phyloP scores from a whole-genome alignment of 129 eudicot genomes.

The Lactuca sativa region DNA sequence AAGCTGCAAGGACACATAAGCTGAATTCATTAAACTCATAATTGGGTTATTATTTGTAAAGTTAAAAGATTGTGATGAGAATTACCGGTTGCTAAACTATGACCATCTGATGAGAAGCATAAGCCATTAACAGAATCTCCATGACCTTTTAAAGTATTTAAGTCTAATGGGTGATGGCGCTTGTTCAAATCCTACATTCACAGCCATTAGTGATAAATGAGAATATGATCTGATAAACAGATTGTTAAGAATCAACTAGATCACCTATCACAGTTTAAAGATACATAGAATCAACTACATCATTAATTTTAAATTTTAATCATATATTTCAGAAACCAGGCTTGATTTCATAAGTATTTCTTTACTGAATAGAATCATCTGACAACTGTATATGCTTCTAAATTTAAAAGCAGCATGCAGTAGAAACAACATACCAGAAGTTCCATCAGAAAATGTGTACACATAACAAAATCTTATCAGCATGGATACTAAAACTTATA shows the following conservation, averaged over 20 bases:
- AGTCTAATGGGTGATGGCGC: conserved; percentile 89
- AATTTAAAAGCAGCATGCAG: not conserved
- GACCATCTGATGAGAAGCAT: conserved; percentile 77
- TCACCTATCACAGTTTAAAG: not conserved
- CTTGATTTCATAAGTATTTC: not conserved
- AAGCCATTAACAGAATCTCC: conserved; percentile 82
- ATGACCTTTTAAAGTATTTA: conserved; percentile 95
- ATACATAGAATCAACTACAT: conserved; percentile 5
- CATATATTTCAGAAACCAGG: not conserved
- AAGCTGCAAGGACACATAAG: conserved; percentile 59
- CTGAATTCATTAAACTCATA: not conserved
- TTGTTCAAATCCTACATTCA: conserved; percentile 71
- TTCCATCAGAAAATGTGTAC: not conserved
- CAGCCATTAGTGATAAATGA: conserved; percentile 10
- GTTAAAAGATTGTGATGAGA: conserved; percentile 11
- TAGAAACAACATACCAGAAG: not conserved
- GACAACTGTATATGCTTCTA: not conserved
- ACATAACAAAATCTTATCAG: not conserved
- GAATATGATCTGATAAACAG: conserved; percentile 13
- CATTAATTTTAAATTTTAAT: not conserved
- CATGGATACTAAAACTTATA: not conserved
- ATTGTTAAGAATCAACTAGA: conserved; percentile 4
- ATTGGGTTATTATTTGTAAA: conserved; percentile 2
- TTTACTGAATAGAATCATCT: not conserved
- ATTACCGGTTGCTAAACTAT: conserved; percentile 86